A percentile compares a stretch with the other conserved stretches of the same genome.
These are phyloP conservation scores for Penicillium sp. DNA, from an alignment of 2,329 filamentous ascomycete genomes.

Conservation along the genomic window DNA sequence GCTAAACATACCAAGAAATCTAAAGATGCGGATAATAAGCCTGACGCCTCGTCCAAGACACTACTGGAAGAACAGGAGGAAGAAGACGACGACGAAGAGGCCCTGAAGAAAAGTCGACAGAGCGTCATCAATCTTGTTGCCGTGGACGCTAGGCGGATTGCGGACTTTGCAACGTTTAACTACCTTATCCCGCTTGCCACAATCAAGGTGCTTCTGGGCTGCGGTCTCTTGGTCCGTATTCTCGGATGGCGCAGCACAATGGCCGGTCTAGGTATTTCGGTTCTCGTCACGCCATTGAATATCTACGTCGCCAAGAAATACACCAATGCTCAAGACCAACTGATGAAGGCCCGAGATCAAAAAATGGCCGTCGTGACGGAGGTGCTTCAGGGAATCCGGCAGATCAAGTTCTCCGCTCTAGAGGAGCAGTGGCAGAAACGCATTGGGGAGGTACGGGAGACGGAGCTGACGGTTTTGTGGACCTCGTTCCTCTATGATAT, in stretches of 20 bases:
- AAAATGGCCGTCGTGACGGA: slow-evolving; percentile 73
- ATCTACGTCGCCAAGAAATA: slow-evolving; percentile 62
- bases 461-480: slow-evolving; percentile 68
- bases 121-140: slow-evolving; percentile 71
- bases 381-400: slow-evolving; percentile 70
- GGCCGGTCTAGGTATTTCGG: slow-evolving; percentile 59
- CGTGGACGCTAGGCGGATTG: slow-evolving; percentile 58
- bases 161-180: slow-evolving; percentile 33
- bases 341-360: slow-evolving; percentile 72
- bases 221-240: slow-evolving; percentile 59
- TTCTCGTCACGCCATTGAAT: slow-evolving; percentile 59
- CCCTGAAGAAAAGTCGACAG: slow-evolving; percentile 58
- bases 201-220: background rate
- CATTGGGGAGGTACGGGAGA: slow-evolving; percentile 61
- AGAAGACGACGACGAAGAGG: slow-evolving; percentile 42
- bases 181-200: background rate
- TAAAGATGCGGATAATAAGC: no score
- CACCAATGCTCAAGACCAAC: slow-evolving; percentile 59
- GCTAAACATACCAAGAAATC: background rate
- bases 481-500: slow-evolving; percentile 62
- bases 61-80: background rate
- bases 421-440: slow-evolving; percentile 71
- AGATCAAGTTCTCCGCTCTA: slow-evolving; percentile 77
- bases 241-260: slow-evolving; percentile 68
- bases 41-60: no score